phyloP scores from a whole-genome alignment of 345 rosid species.

The Lumnitzera littorea region DNA sequence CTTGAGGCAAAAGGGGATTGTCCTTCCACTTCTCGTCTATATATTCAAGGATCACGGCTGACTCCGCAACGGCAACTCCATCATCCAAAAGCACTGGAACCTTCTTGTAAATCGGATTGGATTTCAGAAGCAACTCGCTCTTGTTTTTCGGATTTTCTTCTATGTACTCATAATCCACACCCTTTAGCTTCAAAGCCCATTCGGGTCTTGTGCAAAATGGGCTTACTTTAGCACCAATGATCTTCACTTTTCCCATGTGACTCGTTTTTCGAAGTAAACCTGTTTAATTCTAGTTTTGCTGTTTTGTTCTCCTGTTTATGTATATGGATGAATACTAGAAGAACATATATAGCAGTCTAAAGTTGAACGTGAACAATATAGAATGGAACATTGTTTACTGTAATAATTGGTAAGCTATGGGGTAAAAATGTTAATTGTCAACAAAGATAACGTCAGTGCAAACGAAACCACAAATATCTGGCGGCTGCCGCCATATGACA shows the following conservation, averaged over 20 bases:
- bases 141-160: slow-evolving; percentile 21
- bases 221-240: slow-evolving; percentile 7
- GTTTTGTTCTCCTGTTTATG: too few relatives aligned
- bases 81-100: slow-evolving; percentile 21
- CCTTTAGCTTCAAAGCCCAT: slow-evolving; percentile 30
- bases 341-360: too few relatives aligned
- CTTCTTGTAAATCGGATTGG: slow-evolving; percentile 27
- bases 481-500: too few relatives aligned
- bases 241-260: slow-evolving; percentile 11
- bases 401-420: too few relatives aligned
- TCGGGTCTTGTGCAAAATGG: slow-evolving; percentile 16
- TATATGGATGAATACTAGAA: too few relatives aligned
- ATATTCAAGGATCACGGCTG: slow-evolving; percentile 21
- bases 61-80: slow-evolving; percentile 13
- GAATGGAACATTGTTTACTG: too few relatives aligned
- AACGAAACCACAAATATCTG: too few relatives aligned
- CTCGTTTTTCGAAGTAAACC: too few relatives aligned
- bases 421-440: too few relatives aligned
- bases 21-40: slow-evolving; percentile 22
- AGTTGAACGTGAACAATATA: too few relatives aligned
- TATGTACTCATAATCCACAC: slow-evolving; percentile 14
- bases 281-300: too few relatives aligned
- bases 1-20: slow-evolving; percentile 12
- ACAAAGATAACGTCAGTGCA: too few relatives aligned
- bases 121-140: slow-evolving; percentile 22